A percentile compares a stretch with the other conserved stretches of the same genome.
These are phyloP conservation scores for Trichoderma asperellum DNA, from an alignment of 2,329 filamentous ascomycete genomes.

Conservation along the genomic window DNA sequence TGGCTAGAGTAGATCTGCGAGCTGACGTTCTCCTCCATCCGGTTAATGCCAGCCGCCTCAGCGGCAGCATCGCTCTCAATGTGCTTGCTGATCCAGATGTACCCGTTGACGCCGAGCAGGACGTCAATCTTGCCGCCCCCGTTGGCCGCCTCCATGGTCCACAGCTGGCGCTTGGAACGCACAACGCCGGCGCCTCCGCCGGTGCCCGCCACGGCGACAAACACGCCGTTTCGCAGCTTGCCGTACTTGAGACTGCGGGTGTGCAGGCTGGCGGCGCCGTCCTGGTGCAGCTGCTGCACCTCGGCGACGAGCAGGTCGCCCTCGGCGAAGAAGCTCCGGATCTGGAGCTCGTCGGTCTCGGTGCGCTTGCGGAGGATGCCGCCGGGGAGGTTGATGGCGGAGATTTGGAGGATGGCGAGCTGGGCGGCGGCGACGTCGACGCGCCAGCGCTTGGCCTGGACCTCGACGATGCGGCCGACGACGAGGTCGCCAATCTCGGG, in stretches of 20 bases:
- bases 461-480: slow-evolving; percentile 89
- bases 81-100: slow-evolving; percentile 93
- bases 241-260: slow-evolving; percentile 91
- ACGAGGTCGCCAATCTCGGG: slow-evolving; percentile 97
- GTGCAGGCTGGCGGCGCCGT: slow-evolving; percentile 86
- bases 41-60: slow-evolving; percentile 68
- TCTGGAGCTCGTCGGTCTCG: slow-evolving; percentile 95
- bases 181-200: slow-evolving; percentile 89
- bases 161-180: slow-evolving; percentile 81
- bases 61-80: slow-evolving; percentile 60
- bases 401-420: slow-evolving; percentile 82
- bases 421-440: slow-evolving; percentile 90
- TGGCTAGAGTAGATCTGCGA: slow-evolving; percentile 91
- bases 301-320: slow-evolving; percentile 93
- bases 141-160: slow-evolving; percentile 68
- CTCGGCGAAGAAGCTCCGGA: slow-evolving; percentile 95
- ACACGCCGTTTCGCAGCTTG: slow-evolving; percentile 91
- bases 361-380: slow-evolving; percentile 90
- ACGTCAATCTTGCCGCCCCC: slow-evolving; percentile 75
- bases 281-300: slow-evolving; percentile 85
- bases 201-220: slow-evolving; percentile 78
- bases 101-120: slow-evolving; percentile 92
- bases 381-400: slow-evolving; percentile 90
- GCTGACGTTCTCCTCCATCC: slow-evolving; percentile 84
- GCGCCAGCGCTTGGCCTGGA: slow-evolving; percentile 92